These are phyloP conservation scores for Lecanicillium sp. DNA, from an alignment of 2,329 filamentous ascomycete species.

Conservation along the genomic window DNA sequence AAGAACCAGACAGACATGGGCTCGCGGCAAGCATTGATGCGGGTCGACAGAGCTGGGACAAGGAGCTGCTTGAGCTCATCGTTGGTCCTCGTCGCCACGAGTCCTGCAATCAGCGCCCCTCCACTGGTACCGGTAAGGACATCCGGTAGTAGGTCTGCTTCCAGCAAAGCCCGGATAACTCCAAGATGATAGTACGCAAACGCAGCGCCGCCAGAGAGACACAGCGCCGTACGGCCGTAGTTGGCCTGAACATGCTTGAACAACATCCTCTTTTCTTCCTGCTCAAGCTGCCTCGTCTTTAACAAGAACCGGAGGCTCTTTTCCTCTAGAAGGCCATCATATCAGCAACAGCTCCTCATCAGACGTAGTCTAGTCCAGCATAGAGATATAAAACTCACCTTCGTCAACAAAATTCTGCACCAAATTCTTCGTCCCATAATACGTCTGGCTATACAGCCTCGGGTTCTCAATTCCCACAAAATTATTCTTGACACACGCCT, in stretches of 20 bases:
- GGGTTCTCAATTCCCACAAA: conserved; percentile 94
- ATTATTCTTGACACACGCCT: conserved; percentile 95
- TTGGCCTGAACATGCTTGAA: conserved; percentile 89
- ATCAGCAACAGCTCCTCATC: conserved; percentile 9
- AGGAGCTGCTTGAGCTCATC: conserved; percentile 81
- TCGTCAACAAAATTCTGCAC: conserved; percentile 89
- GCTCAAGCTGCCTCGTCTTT: conserved; percentile 55
- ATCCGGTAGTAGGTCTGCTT: conserved; percentile 76
- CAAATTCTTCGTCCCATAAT: conserved; percentile 92
- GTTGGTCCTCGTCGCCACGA: conserved; percentile 84
- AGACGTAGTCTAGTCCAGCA: background rate
- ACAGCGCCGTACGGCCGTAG: conserved; percentile 85
- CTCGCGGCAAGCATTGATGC: conserved; percentile 81
- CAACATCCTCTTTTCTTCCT: conserved; percentile 67
- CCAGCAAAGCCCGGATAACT: conserved; percentile 80
- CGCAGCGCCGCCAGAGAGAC: conserved; percentile 83
- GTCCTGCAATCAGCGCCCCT: conserved; percentile 78
- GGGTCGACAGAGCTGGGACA: conserved; percentile 75
- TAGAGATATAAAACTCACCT: conserved; percentile 32
- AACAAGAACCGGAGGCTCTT: conserved; percentile 59
- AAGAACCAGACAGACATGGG: conserved; percentile 64
- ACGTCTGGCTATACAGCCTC: conserved; percentile 91
- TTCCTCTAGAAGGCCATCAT: conserved; percentile 40
- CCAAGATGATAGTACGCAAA: conserved; percentile 98
- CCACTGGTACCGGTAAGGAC: conserved; percentile 97